phyloP scores from a whole-genome alignment of 495 filamentous ascomycete species.

The Bathelium albidoporum region DNA sequence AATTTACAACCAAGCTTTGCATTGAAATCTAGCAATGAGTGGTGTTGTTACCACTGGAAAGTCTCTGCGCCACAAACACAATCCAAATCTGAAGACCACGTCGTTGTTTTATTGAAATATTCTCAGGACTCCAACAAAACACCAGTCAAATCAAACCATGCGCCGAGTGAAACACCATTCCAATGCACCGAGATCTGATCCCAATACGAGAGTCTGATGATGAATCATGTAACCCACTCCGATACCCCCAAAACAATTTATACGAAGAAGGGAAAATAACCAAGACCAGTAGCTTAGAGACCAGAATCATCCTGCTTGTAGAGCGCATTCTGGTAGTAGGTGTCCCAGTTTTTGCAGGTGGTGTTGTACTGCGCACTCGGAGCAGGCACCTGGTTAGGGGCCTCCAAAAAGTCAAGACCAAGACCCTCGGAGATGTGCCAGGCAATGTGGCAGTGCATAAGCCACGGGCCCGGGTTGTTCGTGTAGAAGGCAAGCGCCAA shows the following conservation, averaged over 20 bases:
- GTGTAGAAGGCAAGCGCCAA: conserved; percentile 28
- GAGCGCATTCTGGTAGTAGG: conserved; percentile 11
- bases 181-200: not conserved
- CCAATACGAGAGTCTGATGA: conserved; percentile 1
- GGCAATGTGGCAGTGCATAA: conserved; percentile 30
- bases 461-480: conserved; percentile 31
- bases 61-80: not conserved
- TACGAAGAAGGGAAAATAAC: not conserved
- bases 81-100: not conserved
- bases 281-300: conserved; percentile 7
- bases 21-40: not conserved
- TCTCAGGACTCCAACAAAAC: not conserved
- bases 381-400: conserved; percentile 1
- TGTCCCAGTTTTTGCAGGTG: conserved; percentile 12
- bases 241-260: too few relatives aligned
- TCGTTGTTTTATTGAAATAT: not conserved
- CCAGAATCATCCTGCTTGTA: conserved; percentile 19
- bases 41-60: not conserved
- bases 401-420: conserved; percentile 28
- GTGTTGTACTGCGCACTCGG: conserved; percentile 7
- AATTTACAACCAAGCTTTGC: too few relatives aligned
- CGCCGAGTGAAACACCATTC: not conserved
- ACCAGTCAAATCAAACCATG: not conserved
- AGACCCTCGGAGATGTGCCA: conserved; percentile 30
- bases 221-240: not conserved